Evolutionary conservation across 2,329 filamentous ascomycete species (phyloP).

Genomic region (Cytospora piceicola): DNA sequence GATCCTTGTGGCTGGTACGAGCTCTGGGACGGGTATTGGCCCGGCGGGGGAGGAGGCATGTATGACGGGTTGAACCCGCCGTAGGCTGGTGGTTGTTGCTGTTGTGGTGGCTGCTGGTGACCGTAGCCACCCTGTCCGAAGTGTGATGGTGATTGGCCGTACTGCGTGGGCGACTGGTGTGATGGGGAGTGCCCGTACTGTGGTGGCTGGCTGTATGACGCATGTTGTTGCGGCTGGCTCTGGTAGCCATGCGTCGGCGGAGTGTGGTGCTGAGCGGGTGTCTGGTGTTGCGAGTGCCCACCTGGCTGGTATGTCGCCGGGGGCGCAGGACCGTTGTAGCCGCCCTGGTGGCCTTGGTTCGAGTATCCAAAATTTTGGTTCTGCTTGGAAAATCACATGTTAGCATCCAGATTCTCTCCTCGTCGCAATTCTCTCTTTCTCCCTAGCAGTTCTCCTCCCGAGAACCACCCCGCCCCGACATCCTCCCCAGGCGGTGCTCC

Average conservation of each 20-base stretch:
- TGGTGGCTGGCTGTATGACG: slow-evolving; percentile 7
- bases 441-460: not conserved
- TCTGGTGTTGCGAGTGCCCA: slow-evolving; percentile 34
- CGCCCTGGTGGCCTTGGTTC: slow-evolving; percentile 55
- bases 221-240: slow-evolving; percentile 17
- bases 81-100: slow-evolving; percentile 17
- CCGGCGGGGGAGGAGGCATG: slow-evolving; percentile 32
- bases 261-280: slow-evolving; percentile 37
- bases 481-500: not conserved
- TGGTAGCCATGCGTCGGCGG: slow-evolving; percentile 34
- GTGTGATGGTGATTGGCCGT: slow-evolving; percentile 31
- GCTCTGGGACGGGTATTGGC: slow-evolving; percentile 34
- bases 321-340: slow-evolving; percentile 67
- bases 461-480: not conserved
- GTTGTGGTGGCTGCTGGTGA: slow-evolving; percentile 4
- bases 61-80: slow-evolving; percentile 30
- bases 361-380: slow-evolving; percentile 66
- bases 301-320: slow-evolving; percentile 60
- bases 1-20: slow-evolving; percentile 30
- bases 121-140: slow-evolving; percentile 19
- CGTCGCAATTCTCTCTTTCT: not conserved
- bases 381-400: not conserved
- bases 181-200: slow-evolving; percentile 35
- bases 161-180: slow-evolving; percentile 35
- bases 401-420: not conserved